Base-by-base conservation (phyloP, 164 flowering plant species). In the Euptelea pleiosperma region DNA sequence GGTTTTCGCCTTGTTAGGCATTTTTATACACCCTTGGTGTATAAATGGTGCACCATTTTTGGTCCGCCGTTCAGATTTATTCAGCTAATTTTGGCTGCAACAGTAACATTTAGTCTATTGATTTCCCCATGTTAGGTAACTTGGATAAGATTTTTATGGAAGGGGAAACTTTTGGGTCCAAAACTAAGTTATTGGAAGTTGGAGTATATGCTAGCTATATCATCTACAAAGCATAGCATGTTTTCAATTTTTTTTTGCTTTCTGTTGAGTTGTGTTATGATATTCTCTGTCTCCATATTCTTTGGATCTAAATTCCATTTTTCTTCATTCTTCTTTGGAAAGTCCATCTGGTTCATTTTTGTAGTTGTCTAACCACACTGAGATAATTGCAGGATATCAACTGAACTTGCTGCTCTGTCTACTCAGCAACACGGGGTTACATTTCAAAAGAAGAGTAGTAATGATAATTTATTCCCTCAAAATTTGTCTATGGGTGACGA, bases 361-460 rank as follows among this genome's bases (percentile, higher is more conserved):
- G 36, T 30, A 29, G 21, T 7, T 7, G 8, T 46, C 18, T 60
- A 49, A 49, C 6, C 2, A 52, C 19, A 5, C 9, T 49, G 6
- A 21, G 14, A 6, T 49, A 35, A 61, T 45, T 75, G 71, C 87
- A 86, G 89, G 79, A 74, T 80, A n/a, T 71, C 85, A 22, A 70
- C 82, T 43, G 89, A 83, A 57, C 69, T 75, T 24, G 69, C 74
- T 24, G 65, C 58, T 56, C 47, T 77, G 51, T 63, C 79, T 18
- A 74, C 45, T 73, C 80, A 75, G 42, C 83, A 75, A 64, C 65
- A 72, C 45, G 84, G 73, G 19, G 67, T 40, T 8, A 4, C 61
- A 24, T 41, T 62, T 57, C 79, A 72, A 55, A 75, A 60, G 33
- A 78, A 63, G 57, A 67, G 50, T 52, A 66, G 71, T 68, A 68